A percentile compares a stretch with the other conserved stretches of the same genome.
These are phyloP conservation scores for Penicillium paxilli DNA, from an alignment of 495 filamentous ascomycete genomes.

Conservation along the genomic window DNA sequence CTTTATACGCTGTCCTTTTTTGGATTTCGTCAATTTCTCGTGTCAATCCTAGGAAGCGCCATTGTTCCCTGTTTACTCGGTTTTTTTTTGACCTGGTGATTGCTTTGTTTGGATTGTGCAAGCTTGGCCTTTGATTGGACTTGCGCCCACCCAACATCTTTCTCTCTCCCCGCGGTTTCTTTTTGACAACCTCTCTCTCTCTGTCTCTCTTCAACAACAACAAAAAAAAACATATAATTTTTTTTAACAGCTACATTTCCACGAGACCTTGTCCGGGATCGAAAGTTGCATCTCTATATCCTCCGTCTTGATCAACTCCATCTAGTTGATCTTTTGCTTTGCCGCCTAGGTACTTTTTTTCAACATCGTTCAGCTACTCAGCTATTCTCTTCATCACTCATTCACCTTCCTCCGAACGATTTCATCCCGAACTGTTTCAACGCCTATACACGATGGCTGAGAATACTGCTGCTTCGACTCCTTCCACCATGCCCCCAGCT, in stretches of 20 bases:
- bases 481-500: slow-evolving; percentile 60
- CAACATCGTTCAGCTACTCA: slow-evolving; percentile 1
- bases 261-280: slow-evolving; percentile 5
- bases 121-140: slow-evolving; percentile 13
- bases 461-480: slow-evolving; percentile 53
- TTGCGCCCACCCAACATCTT: too few relatives aligned
- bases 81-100: neutral
- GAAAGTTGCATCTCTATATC: slow-evolving; percentile 3
- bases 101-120: slow-evolving; percentile 18
- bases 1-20: neutral
- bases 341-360: slow-evolving; percentile 6
- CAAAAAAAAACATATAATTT: neutral
- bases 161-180: neutral
- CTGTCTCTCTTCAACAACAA: neutral
- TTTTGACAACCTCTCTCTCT: neutral
- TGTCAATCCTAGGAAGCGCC: neutral
- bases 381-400: slow-evolving; percentile 15
- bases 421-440: slow-evolving; percentile 17
- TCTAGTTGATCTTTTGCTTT: slow-evolving; percentile 1
- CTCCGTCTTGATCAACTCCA: slow-evolving; percentile 4
- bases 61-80: neutral
- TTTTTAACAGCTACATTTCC: slow-evolving; percentile 2
- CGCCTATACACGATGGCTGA: slow-evolving; percentile 62
- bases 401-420: slow-evolving; percentile 14
- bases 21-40: neutral